Evolutionary conservation across 1,284 basidiomycete species (phyloP).

Genomic region (Takashimella koratensis): DNA sequence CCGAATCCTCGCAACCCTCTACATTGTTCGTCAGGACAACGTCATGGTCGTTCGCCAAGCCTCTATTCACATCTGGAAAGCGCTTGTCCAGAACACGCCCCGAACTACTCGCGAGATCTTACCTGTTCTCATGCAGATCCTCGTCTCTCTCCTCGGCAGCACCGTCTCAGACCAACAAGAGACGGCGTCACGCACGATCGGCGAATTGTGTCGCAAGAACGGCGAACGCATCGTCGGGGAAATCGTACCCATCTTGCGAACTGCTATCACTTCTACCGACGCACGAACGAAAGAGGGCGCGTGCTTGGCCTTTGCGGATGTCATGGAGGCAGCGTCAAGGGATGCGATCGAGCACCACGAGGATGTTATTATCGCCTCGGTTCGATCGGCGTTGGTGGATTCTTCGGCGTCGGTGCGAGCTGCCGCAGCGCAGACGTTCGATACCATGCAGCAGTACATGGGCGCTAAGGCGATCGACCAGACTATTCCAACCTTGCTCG

Average conservation of each 20-base stretch:
- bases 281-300: slow-evolving; percentile 79
- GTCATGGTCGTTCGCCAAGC: slow-evolving; percentile 86
- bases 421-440: slow-evolving; percentile 92
- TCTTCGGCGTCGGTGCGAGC: slow-evolving; percentile 79
- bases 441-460: slow-evolving; percentile 78
- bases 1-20: slow-evolving; percentile 84
- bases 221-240: slow-evolving; percentile 89
- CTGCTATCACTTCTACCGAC: slow-evolving; percentile 67
- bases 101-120: slow-evolving; percentile 85
- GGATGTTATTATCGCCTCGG: slow-evolving; percentile 79
- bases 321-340: slow-evolving; percentile 85
- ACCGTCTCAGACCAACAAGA: slow-evolving; percentile 85
- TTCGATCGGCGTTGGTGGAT: slow-evolving; percentile 84
- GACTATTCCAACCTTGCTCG: slow-evolving; percentile 90
- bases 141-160: slow-evolving; percentile 71
- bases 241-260: slow-evolving; percentile 71
- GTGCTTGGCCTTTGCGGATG: slow-evolving; percentile 79
- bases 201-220: slow-evolving; percentile 91
- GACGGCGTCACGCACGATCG: slow-evolving; percentile 81
- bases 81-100: slow-evolving; percentile 71
- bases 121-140: slow-evolving; percentile 74
- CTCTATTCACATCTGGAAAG: slow-evolving; percentile 97
- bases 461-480: slow-evolving; percentile 91
- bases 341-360: slow-evolving; percentile 85
- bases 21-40: slow-evolving; percentile 90